A percentile compares a stretch with the other conserved stretches of the same genome.
Conservation (phyloP, 2,329 filamentous ascomycete species). For the Sporothrix inflata region DNA sequence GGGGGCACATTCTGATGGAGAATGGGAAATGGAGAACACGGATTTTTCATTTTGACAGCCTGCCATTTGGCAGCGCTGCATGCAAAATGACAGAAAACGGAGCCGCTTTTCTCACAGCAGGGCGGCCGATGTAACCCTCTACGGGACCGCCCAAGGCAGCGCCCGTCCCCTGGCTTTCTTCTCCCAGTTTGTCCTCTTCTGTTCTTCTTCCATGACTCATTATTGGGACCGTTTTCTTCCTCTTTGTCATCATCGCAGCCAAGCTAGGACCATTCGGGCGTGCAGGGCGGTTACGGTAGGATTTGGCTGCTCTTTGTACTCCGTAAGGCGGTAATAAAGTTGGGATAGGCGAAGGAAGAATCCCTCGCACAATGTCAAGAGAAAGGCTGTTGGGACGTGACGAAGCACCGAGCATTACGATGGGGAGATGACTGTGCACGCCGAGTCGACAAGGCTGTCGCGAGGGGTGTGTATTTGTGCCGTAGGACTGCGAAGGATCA, state of each 20-base stretch:
- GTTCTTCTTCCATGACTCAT: neutral
- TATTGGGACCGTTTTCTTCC: neutral
- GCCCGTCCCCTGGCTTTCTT: neutral
- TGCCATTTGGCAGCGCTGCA: neutral
- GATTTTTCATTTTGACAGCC: conserved; percentile 12
- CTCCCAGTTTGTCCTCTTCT: neutral
- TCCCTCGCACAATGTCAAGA: no score
- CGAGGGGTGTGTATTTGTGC: neutral
- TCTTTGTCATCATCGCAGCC: neutral
- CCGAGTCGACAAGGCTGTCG: conserved; percentile 10
- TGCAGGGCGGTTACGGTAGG: neutral
- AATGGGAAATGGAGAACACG: neutral
- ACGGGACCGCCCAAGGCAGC: neutral
- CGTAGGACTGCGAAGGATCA: neutral
- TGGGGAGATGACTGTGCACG: neutral
- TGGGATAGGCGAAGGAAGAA: neutral
- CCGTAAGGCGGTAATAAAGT: conserved; percentile 5
- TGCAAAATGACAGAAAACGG: conserved; percentile 8
- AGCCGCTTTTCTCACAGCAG: neutral
- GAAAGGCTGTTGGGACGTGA: neutral
- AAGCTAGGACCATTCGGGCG: neutral
- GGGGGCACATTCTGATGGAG: neutral
- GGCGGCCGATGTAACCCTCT: conserved; percentile 16
- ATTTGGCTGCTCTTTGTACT: neutral
- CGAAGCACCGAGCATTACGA: neutral